Percentiles rank a stretch among this genome's conserved stretches.
Conservation (phyloP, 2,329 filamentous ascomycete species). For the Fusarium albosuccineum region DNA sequence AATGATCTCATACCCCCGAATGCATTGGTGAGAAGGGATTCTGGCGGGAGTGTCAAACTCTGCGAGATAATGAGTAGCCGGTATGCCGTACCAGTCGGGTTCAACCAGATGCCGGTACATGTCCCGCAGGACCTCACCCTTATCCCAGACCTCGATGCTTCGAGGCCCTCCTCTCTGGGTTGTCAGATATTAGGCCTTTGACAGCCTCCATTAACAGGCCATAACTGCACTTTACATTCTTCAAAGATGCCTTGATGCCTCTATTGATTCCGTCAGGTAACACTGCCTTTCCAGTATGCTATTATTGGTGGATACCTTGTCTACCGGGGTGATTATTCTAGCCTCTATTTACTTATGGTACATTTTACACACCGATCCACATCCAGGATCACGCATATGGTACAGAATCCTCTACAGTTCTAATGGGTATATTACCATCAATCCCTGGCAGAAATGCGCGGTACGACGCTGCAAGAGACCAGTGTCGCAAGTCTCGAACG, state of each 20-base stretch:
- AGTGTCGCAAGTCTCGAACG: constrained; percentile 6
- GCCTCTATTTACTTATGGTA: background rate
- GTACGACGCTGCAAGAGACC: constrained; percentile 29
- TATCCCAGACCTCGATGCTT: background rate
- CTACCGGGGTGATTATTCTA: background rate
- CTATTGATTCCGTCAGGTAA: too few species aligned
- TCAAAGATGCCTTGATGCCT: too few species aligned
- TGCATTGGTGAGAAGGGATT: background rate
- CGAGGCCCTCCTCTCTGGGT: background rate
- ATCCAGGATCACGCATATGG: background rate
- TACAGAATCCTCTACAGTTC: background rate
- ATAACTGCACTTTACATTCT: too few species aligned
- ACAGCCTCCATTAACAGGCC: too few species aligned
- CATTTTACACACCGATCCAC: background rate
- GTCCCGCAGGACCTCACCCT: background rate
- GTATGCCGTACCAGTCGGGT: background rate
- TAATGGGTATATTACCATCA: constrained; percentile 29
- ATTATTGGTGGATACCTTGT: background rate
- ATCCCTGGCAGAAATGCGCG: constrained; percentile 22
- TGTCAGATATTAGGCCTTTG: too few species aligned
- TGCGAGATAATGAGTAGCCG: background rate
- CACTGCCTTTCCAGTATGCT: background rate
- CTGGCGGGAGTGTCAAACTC: background rate
- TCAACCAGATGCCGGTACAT: background rate
- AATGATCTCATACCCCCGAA: background rate